phyloP scores from a whole-genome alignment of 208 protist genomes.

The Histomonas meleagridis region DNA sequence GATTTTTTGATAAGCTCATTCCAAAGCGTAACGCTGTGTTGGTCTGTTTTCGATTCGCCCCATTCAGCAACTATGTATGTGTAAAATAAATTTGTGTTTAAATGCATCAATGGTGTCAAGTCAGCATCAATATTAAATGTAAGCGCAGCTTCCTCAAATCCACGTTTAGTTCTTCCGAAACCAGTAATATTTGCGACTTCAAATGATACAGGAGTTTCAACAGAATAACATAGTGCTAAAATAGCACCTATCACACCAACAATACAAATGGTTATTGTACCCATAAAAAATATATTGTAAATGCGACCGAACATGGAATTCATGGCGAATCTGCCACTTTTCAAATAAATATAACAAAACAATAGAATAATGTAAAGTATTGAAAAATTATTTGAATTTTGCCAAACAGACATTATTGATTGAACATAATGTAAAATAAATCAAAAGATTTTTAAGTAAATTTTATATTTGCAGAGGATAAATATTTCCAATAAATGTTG shows the following conservation, averaged over 20 bases:
- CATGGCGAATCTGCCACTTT: too few relatives aligned
- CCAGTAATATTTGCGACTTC: neutral
- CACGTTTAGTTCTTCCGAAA: neutral
- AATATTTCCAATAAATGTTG: too few relatives aligned
- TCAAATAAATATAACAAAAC: too few relatives aligned
- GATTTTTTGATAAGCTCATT: neutral
- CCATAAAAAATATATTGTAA: neutral
- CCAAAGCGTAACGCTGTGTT: neutral
- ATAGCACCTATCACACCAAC: neutral
- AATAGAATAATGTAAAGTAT: too few relatives aligned
- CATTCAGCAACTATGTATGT: slow-evolving; percentile 15
- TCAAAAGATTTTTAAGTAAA: too few relatives aligned
- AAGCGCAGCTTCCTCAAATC: neutral
- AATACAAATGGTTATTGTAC: neutral
- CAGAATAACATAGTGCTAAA: neutral
- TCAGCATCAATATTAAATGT: neutral
- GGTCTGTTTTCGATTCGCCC: neutral
- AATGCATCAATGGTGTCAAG: neutral
- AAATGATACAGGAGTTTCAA: neutral
- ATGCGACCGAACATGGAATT: neutral
- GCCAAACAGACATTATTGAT: too few relatives aligned
- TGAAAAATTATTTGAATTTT: too few relatives aligned
- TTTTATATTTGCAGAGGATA: too few relatives aligned
- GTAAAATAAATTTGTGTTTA: neutral
- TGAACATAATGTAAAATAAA: too few relatives aligned